Conservation (phyloP, 2,329 filamentous ascomycete genomes). For the Ophidiomyces ophidiicola region DNA sequence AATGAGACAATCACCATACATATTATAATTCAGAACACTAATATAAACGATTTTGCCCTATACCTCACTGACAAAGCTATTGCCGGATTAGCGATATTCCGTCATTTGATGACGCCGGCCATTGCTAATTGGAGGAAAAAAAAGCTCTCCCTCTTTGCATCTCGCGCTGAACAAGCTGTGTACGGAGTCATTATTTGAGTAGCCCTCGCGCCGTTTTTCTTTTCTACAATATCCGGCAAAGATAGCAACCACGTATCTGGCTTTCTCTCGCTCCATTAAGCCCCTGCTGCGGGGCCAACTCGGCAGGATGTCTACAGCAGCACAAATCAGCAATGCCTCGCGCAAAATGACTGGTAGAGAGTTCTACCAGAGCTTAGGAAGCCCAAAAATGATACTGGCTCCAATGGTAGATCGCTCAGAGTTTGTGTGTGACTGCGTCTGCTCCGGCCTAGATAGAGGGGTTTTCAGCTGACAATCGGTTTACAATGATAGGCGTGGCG, state of each 20-base stretch:
- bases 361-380: slow-evolving; percentile 91
- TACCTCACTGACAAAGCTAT: too few species aligned
- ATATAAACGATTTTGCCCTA: too few species aligned
- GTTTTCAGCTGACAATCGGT: background rate
- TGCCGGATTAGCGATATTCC: too few species aligned
- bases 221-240: too few species aligned
- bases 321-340: background rate
- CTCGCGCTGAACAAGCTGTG: too few species aligned
- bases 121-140: too few species aligned
- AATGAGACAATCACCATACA: too few species aligned
- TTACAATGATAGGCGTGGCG: slow-evolving; percentile 64
- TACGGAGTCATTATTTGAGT: too few species aligned
- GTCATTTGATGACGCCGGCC: too few species aligned
- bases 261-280: background rate
- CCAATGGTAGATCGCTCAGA: slow-evolving; percentile 99
- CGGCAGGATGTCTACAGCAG: slow-evolving; percentile 5
- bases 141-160: background rate
- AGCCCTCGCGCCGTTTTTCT: too few species aligned
- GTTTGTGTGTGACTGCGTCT: slow-evolving; percentile 53
- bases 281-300: slow-evolving; percentile 7
- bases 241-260: too few species aligned
- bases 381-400: slow-evolving; percentile 77
- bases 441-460: background rate
- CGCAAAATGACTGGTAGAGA: slow-evolving; percentile 66
- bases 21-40: too few species aligned